Evolutionary conservation across 169 alveolate species (phyloP).

Genomic region (Plasmodium malariae): DNA sequence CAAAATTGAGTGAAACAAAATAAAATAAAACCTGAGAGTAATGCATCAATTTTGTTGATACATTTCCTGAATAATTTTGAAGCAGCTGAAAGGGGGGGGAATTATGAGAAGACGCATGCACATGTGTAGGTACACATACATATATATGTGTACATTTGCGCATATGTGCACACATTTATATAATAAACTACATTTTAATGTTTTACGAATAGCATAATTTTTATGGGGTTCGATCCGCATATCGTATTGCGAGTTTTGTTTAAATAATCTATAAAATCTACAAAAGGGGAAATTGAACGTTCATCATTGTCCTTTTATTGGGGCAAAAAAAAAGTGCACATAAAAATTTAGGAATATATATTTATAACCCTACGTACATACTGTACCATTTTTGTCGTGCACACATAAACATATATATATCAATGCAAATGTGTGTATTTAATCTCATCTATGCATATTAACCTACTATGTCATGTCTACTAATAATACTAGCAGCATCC

Average conservation of each 20-base stretch:
- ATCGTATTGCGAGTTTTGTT: conserved; percentile 93
- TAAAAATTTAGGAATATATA: neutral
- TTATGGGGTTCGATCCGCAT: conserved; percentile 96
- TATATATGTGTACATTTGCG: neutral
- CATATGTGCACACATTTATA: neutral
- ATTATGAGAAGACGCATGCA: neutral
- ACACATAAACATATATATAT: neutral
- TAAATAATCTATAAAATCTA: conserved; percentile 89
- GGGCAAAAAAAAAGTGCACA: neutral
- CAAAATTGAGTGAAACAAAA: too few relatives aligned
- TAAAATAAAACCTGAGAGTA: conserved; percentile 40
- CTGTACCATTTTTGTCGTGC: neutral
- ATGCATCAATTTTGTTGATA: conserved; percentile 56
- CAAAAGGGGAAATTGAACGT: neutral
- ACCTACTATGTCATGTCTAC: conserved; percentile 40
- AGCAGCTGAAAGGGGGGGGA: conserved; percentile 1
- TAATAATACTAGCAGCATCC: conserved; percentile 44
- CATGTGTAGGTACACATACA: neutral
- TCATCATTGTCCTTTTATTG: neutral
- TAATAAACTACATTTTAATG: neutral
- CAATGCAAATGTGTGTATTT: neutral
- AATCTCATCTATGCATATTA: neutral
- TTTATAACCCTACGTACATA: neutral
- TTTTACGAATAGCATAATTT: conserved; percentile 86
- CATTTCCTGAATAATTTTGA: conserved; percentile 25